phyloP scores from a whole-genome alignment of 2,329 filamentous ascomycete genomes.

The Waltergamsia citrina region DNA sequence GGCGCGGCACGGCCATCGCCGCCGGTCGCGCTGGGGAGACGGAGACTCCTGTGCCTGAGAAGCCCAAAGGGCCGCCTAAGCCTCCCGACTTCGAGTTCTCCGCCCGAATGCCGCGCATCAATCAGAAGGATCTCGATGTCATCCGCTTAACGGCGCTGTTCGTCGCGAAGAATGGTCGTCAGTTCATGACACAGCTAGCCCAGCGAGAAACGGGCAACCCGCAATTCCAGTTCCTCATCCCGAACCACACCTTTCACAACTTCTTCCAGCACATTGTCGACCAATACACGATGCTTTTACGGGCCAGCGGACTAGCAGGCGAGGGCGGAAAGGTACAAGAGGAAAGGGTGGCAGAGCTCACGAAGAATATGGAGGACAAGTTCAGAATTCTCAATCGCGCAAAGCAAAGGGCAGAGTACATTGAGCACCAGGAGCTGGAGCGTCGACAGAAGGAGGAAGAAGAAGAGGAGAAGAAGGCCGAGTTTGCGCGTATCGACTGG shows the following conservation, averaged over 20 bases:
- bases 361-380: constrained; percentile 68
- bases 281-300: constrained; percentile 78
- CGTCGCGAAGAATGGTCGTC: constrained; percentile 84
- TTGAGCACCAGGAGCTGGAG: constrained; percentile 74
- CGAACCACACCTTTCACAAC: constrained; percentile 92
- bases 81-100: constrained; percentile 88
- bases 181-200: constrained; percentile 82
- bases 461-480: constrained; percentile 66
- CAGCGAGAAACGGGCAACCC: constrained; percentile 85
- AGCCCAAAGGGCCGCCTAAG: constrained; percentile 72
- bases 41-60: constrained; percentile 34
- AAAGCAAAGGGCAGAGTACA: constrained; percentile 78
- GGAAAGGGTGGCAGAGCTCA: constrained; percentile 61
- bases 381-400: constrained; percentile 73
- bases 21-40: constrained; percentile 64
- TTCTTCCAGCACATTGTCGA: constrained; percentile 91
- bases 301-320: constrained; percentile 57
- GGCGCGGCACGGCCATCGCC: constrained; percentile 69
- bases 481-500: constrained; percentile 89
- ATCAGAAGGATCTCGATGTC: constrained; percentile 77
- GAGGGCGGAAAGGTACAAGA: constrained; percentile 60
- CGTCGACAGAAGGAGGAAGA: constrained; percentile 85
- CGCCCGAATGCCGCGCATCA: constrained; percentile 94
- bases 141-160: constrained; percentile 76
- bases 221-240: constrained; percentile 92